Conservation (phyloP, 2,329 filamentous ascomycete genomes). For the Stemphylium beticola region DNA sequence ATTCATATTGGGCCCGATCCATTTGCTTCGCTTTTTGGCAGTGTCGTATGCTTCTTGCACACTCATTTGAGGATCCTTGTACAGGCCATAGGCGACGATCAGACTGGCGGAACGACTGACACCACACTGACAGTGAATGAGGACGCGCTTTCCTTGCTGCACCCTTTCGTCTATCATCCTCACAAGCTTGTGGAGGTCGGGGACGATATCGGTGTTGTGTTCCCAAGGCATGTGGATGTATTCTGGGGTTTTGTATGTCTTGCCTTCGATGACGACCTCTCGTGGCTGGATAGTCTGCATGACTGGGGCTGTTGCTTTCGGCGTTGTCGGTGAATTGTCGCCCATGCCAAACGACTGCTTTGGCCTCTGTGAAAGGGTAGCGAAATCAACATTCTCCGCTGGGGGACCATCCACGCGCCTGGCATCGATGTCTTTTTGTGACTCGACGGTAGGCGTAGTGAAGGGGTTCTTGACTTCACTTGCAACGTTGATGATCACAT, state of each 20-base stretch:
- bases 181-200: constrained; percentile 76
- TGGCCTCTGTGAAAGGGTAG: constrained; percentile 34
- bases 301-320: constrained; percentile 60
- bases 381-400: constrained; percentile 46
- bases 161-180: constrained; percentile 76
- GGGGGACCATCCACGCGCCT: constrained; percentile 44
- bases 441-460: constrained; percentile 37
- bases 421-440: constrained; percentile 46
- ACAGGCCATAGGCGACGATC: constrained; percentile 85
- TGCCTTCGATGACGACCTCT: constrained; percentile 34
- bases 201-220: constrained; percentile 84
- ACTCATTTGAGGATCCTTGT: constrained; percentile 75
- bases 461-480: constrained; percentile 83
- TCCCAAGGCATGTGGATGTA: constrained; percentile 90
- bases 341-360: constrained; percentile 38
- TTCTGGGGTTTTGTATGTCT: constrained; percentile 63
- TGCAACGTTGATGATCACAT: constrained; percentile 84
- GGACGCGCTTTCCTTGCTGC: constrained; percentile 75
- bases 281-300: constrained; percentile 36
- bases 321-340: constrained; percentile 55
- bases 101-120: constrained; percentile 84
- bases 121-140: constrained; percentile 86
- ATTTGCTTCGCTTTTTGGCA: constrained; percentile 79
- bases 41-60: constrained; percentile 85
- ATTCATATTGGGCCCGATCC: constrained; percentile 93